Evolutionary conservation across 768 basidiomycete genomes (phyloP), one percentile per base, ranked within the genome.

Genomic region (Udeniomyces megalosporus): DNA sequence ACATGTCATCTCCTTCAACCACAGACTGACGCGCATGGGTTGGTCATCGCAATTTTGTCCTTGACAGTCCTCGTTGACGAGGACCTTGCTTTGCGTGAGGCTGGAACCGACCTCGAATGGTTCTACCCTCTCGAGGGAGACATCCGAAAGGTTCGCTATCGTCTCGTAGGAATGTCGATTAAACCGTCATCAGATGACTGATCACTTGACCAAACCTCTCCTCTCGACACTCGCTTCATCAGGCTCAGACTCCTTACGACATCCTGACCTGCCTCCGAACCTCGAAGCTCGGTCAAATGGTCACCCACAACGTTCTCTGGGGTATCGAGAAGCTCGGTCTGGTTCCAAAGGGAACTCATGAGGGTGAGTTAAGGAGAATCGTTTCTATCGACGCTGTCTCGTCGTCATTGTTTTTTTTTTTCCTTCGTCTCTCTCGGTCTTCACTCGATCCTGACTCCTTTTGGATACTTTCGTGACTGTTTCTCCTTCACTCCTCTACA

Each of bases 91-190:
- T 55, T 58, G 20, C 62, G 62, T 45, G 34, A 32, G 4, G 38
- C 8, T 42, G 58, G 58, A 44, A 71, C 72, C 66, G 66, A 66
- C 17, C 65, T 75, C 49, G 82, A 84, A 0, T 99, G 95, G 95
- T 99, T 92, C 75, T 97, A 96, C 75, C 91, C 92, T 0, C 79
- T 97, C 29, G 91, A 95, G 74, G 93, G 95, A 66, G 88, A 99
- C 73, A 78, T 95, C 66, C 70, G 75, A 66, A 95, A 96, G 75
- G n/a, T n/a, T n/a, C n/a, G n/a, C n/a, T n/a, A n/a, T n/a, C n/a
- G n/a, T n/a, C n/a, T n/a, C n/a, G n/a, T n/a, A n/a, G n/a, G n/a
- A n/a, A n/a, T n/a, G n/a, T n/a, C n/a, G n/a, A n/a, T n/a, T n/a
- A n/a, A n/a, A n/a, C n/a, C n/a, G n/a, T n/a, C n/a, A n/a, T n/a